phyloP scores from a whole-genome alignment of 768 basidiomycete species.

The Xerocomus spinulosus region DNA sequence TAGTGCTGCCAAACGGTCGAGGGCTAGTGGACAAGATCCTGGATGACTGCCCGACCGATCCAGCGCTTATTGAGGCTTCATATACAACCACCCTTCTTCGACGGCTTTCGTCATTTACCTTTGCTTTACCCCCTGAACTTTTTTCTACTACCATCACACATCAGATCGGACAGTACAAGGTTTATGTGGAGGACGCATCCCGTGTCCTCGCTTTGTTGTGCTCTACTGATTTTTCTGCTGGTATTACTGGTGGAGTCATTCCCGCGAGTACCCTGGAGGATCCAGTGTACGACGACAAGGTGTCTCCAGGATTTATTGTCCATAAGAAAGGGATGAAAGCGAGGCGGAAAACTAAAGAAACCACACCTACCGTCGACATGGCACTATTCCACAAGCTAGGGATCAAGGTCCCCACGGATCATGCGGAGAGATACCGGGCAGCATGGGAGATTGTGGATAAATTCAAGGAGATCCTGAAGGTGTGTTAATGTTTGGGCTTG shows the following conservation, averaged over 20 bases:
- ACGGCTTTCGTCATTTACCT: conserved; percentile 23
- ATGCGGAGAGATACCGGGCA: conserved; percentile 14
- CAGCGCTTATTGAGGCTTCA: conserved; percentile 21
- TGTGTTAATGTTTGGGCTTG: conserved; percentile 2
- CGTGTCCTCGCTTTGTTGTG: conserved; percentile 18
- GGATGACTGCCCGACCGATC: conserved; percentile 29
- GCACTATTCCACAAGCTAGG: conserved; percentile 30
- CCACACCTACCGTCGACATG: conserved; percentile 18
- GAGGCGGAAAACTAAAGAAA: conserved; percentile 16
- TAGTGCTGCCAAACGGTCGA: conserved; percentile 14
- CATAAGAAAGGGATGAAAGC: conserved; percentile 29
- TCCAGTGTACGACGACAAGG: not conserved
- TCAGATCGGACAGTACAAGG: conserved; percentile 16
- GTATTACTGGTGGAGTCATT: not conserved
- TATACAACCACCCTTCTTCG: conserved; percentile 19
- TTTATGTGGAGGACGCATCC: conserved; percentile 22
- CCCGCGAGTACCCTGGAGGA: not conserved
- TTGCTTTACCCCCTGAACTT: conserved; percentile 19
- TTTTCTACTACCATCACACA: conserved; percentile 8
- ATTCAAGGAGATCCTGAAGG: conserved; percentile 30
- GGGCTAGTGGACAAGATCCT: conserved; percentile 29
- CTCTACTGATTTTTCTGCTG: conserved; percentile 7
- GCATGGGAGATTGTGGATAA: conserved; percentile 15
- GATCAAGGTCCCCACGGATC: conserved; percentile 22
- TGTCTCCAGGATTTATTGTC: conserved; percentile 4